Conservation (phyloP, 1,284 basidiomycete species). For the Cryptococcus amylolentus region DNA sequence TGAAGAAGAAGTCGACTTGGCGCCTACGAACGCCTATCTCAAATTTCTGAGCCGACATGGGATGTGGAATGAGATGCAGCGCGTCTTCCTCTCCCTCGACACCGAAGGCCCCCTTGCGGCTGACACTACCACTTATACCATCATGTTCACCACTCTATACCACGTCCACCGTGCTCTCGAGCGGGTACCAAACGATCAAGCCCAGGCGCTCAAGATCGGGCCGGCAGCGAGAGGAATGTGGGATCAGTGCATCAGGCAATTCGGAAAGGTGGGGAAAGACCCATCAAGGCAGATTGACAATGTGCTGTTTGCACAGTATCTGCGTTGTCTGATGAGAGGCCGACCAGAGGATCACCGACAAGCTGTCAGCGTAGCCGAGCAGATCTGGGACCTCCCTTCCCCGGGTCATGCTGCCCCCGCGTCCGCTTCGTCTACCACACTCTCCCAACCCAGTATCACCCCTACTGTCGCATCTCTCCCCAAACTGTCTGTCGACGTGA, state of each 20-base stretch:
- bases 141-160: slow-evolving; percentile 28
- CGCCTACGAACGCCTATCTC: slow-evolving; percentile 46
- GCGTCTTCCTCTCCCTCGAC: slow-evolving; percentile 37
- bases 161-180: slow-evolving; percentile 4
- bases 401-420: slow-evolving; percentile 12
- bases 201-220: slow-evolving; percentile 13
- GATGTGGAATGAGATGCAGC: slow-evolving; percentile 40
- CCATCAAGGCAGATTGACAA: slow-evolving; percentile 27
- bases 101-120: slow-evolving; percentile 30
- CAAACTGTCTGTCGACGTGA: slow-evolving; percentile 10
- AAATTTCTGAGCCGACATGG: slow-evolving; percentile 38
- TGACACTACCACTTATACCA: slow-evolving; percentile 39
- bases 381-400: slow-evolving; percentile 28
- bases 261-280: slow-evolving; percentile 6
- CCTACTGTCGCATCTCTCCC: slow-evolving; percentile 4
- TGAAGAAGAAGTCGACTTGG: slow-evolving; percentile 21
- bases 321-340: slow-evolving; percentile 27
- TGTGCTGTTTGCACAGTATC: slow-evolving; percentile 22
- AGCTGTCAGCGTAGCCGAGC: slow-evolving; percentile 25
- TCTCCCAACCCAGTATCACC: neutral
- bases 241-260: slow-evolving; percentile 33
- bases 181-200: neutral
- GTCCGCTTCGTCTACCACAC: neutral
- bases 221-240: slow-evolving; percentile 23
- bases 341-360: slow-evolving; percentile 31